These are phyloP conservation scores for Tylopilus plumbeoviolaceoides DNA, from an alignment of 768 basidiomycete genomes.

Conservation along the genomic window DNA sequence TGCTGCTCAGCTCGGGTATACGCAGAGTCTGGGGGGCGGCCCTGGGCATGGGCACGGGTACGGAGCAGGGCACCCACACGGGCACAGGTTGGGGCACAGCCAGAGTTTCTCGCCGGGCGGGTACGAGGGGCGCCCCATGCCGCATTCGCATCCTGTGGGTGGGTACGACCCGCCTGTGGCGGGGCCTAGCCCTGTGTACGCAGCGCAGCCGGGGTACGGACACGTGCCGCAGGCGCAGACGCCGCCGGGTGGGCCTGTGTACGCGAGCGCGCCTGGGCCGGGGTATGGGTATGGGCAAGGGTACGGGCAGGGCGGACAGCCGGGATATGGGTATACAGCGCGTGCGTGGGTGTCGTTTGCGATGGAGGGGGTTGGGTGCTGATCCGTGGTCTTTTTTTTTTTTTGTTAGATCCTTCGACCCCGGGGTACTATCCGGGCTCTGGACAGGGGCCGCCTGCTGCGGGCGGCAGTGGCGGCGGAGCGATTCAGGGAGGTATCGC, in stretches of 20 bases:
- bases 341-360: slow-evolving; percentile 30
- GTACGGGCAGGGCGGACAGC: neutral
- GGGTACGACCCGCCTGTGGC: neutral
- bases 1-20: no score
- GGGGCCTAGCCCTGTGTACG: neutral
- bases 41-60: neutral
- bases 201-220: neutral
- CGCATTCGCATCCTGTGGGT: slow-evolving; percentile 4
- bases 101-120: neutral
- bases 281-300: neutral
- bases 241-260: no score
- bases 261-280: no score
- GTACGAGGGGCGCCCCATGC: no score
- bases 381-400: no score
- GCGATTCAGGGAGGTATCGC: slow-evolving; percentile 21
- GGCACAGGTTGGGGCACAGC: neutral
- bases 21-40: neutral
- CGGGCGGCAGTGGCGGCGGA: neutral
- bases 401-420: neutral
- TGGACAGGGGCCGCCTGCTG: neutral
- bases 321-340: slow-evolving; percentile 20
- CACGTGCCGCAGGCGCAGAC: no score
- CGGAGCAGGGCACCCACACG: no score
- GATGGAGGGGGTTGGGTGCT: no score
- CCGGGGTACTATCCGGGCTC: neutral